Percentiles rank a stretch among this genome's conserved stretches.
Evolutionary conservation across 2,329 filamentous ascomycete species (phyloP).

Genomic region (Aspergillus pseudotamarii): DNA sequence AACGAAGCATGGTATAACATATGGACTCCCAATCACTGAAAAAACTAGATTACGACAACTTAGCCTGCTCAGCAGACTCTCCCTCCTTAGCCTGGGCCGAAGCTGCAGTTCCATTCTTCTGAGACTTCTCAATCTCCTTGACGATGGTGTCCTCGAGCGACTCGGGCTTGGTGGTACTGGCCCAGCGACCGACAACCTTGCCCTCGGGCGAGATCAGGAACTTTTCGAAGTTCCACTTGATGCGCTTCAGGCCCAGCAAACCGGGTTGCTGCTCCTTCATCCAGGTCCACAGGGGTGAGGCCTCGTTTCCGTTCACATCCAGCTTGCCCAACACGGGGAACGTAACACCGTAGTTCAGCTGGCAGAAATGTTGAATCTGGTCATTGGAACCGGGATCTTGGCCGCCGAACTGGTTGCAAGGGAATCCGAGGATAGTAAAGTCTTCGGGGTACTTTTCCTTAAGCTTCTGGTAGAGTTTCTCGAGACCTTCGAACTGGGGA

Average conservation of each 20-base stretch:
- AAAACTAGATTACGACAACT: constrained; percentile 22
- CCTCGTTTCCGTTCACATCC: constrained; percentile 86
- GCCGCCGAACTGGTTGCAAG: constrained; percentile 94
- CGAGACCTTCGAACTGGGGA: constrained; percentile 87
- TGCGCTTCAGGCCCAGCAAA: constrained; percentile 79
- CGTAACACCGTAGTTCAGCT: constrained; percentile 88
- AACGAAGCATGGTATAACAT: constrained; percentile 16
- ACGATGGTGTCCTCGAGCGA: constrained; percentile 73
- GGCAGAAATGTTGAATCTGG: constrained; percentile 82
- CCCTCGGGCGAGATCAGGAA: constrained; percentile 88
- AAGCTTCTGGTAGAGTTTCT: constrained; percentile 83
- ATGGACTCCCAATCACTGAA: neutral
- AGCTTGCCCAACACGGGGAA: constrained; percentile 93
- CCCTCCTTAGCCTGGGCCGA: constrained; percentile 22
- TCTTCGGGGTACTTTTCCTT: constrained; percentile 70
- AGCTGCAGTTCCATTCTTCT: constrained; percentile 39
- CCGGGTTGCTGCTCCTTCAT: constrained; percentile 74
- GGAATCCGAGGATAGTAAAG: constrained; percentile 90
- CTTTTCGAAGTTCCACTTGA: constrained; percentile 99
- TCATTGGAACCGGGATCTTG: constrained; percentile 87
- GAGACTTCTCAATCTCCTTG: constrained; percentile 67
- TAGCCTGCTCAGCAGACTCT: constrained; percentile 21
- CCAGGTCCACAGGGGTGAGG: constrained; percentile 79
- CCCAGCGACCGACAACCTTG: constrained; percentile 82
- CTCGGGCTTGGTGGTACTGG: constrained; percentile 85